phyloP scores from a whole-genome alignment of 208 protist genomes.

The Vickermania ingenoplastis region DNA sequence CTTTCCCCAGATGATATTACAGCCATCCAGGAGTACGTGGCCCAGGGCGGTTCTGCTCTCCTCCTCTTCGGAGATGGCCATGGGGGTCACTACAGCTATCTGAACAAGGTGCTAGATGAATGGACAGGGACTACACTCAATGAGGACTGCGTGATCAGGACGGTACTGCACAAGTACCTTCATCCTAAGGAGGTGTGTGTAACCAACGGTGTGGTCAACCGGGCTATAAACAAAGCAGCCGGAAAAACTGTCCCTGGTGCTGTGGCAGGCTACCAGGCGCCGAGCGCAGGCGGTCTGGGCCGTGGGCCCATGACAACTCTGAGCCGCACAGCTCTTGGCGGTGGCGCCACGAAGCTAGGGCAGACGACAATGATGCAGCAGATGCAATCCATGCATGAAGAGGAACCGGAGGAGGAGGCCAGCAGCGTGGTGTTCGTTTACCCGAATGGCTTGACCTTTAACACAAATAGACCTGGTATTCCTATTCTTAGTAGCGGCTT shows the following conservation, averaged over 20 bases:
- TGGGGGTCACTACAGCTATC: conserved; percentile 71
- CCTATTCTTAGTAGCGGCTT: conserved; percentile 92
- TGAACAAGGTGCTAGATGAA: conserved; percentile 71
- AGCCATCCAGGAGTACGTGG: conserved; percentile 79
- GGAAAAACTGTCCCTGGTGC: conserved; percentile 71
- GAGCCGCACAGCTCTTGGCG: conserved; percentile 40
- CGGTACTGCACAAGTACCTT: conserved; percentile 93
- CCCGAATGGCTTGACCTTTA: conserved; percentile 92
- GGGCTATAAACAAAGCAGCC: conserved; percentile 88
- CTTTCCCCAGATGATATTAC: conserved; percentile 72
- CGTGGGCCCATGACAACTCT: conserved; percentile 26
- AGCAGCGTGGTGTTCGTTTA: conserved; percentile 89
- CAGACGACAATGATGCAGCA: conserved; percentile 22
- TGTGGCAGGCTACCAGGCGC: neutral
- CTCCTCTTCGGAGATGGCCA: conserved; percentile 90
- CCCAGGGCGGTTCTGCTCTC: conserved; percentile 86
- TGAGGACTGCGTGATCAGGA: conserved; percentile 91
- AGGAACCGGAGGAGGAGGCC: conserved; percentile 22
- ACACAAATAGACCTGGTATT: conserved; percentile 89
- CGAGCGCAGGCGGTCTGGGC: conserved; percentile 2
- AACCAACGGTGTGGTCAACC: conserved; percentile 92
- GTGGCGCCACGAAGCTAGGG: conserved; percentile 15
- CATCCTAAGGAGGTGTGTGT: conserved; percentile 95
- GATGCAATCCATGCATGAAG: conserved; percentile 17
- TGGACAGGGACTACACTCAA: conserved; percentile 91